A percentile compares a stretch with the other conserved stretches of the same genome.
Evolutionary conservation across 352 stramenopile genomes (phyloP).

Genomic region (Lagenidium sp.): DNA sequence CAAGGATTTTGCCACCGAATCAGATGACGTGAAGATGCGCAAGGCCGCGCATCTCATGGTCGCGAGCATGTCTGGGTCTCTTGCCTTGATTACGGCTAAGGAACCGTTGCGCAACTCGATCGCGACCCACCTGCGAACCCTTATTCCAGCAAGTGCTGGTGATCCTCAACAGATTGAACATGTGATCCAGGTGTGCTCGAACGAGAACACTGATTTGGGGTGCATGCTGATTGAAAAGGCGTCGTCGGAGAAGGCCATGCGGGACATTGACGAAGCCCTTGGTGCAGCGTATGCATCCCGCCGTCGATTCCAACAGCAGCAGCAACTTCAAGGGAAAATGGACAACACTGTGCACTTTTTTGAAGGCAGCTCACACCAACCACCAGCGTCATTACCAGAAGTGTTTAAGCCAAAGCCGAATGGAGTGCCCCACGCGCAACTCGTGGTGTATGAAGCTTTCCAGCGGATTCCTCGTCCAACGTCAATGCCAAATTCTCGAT

Average conservation of each 20-base stretch:
- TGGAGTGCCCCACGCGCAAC: constrained; percentile 89
- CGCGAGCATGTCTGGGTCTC: constrained; percentile 95
- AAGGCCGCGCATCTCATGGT: constrained; percentile 98
- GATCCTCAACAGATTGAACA: constrained; percentile 95
- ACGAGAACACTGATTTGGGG: constrained; percentile 98
- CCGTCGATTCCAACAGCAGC: constrained; percentile 79
- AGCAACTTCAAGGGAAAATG: constrained; percentile 74
- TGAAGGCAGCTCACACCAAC: constrained; percentile 56
- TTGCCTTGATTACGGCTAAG: constrained; percentile 97
- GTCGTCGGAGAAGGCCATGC: constrained; percentile 97
- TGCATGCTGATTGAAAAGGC: constrained; percentile 99
- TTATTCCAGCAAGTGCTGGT: constrained; percentile 78
- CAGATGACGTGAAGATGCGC: constrained; percentile 92
- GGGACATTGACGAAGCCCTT: constrained; percentile 96
- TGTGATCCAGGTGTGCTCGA: constrained; percentile 95
- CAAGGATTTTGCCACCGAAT: constrained; percentile 99
- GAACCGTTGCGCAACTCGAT: constrained; percentile 97
- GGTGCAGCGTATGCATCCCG: constrained; percentile 74
- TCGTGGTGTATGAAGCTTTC: constrained; percentile 98
- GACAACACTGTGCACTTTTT: constrained; percentile 64
- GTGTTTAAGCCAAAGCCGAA: constrained; percentile 91
- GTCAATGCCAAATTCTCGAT: constrained; percentile 76
- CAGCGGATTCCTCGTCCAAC: constrained; percentile 91
- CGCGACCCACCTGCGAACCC: constrained; percentile 91
- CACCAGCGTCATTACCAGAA: constrained; percentile 84